These are phyloP conservation scores for Haberlea rhodopensis DNA, from an alignment of 257 asterid genomes.

Conservation along the genomic window DNA sequence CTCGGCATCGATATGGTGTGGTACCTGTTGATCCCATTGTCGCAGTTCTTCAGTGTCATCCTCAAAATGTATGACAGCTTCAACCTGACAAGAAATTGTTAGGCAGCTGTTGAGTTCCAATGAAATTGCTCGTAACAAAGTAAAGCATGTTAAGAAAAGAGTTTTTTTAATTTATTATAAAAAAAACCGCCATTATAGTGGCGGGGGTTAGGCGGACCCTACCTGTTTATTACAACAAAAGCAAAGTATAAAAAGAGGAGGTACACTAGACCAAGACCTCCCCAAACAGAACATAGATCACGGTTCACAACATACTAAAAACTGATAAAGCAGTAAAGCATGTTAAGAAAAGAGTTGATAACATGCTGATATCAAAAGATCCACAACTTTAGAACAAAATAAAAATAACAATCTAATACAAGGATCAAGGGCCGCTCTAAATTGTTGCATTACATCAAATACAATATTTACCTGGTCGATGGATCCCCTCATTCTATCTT, in stretches of 20 bases:
- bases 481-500: constrained; percentile 97
- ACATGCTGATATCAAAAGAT: not conserved
- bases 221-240: too few species aligned
- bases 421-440: not conserved
- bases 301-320: too few species aligned
- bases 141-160: constrained; percentile 1
- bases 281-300: too few species aligned
- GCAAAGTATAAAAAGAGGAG: too few species aligned
- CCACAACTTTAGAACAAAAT: constrained; percentile 8
- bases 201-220: too few species aligned
- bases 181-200: too few species aligned
- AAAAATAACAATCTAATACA: constrained; percentile 13
- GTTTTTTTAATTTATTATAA: too few species aligned
- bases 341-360: too few species aligned
- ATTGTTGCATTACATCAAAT: constrained; percentile 2
- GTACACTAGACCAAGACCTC: too few species aligned
- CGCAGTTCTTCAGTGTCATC: constrained; percentile 93
- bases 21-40: constrained; percentile 99
- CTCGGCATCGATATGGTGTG: constrained; percentile 3
- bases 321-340: too few species aligned
- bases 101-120: constrained; percentile 10
- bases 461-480: constrained; percentile 77
- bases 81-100: constrained; percentile 55
- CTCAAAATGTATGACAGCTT: constrained; percentile 93
- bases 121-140: constrained; percentile 4